Evolutionary conservation across 2,329 filamentous ascomycete species (phyloP).

Genomic region (Sporothrix humicola): DNA sequence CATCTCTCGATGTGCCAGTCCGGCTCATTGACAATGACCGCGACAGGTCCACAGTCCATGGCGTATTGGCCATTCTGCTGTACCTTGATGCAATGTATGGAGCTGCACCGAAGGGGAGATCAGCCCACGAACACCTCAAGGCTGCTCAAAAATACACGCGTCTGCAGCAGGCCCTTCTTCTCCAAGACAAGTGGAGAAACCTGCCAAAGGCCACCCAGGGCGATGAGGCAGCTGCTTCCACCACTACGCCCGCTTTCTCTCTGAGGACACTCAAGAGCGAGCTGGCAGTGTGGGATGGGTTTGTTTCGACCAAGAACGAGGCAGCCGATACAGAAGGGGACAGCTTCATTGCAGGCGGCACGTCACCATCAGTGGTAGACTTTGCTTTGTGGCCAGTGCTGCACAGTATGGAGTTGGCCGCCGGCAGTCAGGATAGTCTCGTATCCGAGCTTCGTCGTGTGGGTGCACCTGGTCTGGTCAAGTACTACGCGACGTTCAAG

Average conservation of each 20-base stretch:
- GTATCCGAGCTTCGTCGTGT: conserved; percentile 34
- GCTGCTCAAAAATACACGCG: conserved; percentile 49
- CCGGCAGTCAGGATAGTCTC: conserved; percentile 41
- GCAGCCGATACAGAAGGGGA: background rate
- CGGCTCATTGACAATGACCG: conserved; percentile 63
- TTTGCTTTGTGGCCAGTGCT: conserved; percentile 64
- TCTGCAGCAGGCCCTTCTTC: conserved; percentile 51
- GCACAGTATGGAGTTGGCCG: conserved; percentile 51
- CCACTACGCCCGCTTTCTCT: background rate
- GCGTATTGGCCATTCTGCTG: conserved; percentile 60
- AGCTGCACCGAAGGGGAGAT: conserved; percentile 39
- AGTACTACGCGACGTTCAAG: conserved; percentile 46
- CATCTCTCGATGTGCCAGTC: conserved; percentile 42
- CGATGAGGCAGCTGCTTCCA: background rate
- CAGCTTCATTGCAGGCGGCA: conserved; percentile 53
- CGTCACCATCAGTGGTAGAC: conserved; percentile 54
- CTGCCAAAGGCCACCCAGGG: background rate
- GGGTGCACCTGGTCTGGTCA: conserved; percentile 43
- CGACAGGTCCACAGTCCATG: conserved; percentile 53
- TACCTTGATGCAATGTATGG: conserved; percentile 65
- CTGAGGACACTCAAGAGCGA: conserved; percentile 43
- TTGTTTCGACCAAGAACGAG: conserved; percentile 37
- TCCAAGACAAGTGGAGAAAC: conserved; percentile 48
- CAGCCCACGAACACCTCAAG: conserved; percentile 38
- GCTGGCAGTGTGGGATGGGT: conserved; percentile 51